A percentile compares a stretch with the other conserved stretches of the same genome.
Evolutionary conservation across 345 rosid genomes (phyloP).

Genomic region (Viola odorata): DNA sequence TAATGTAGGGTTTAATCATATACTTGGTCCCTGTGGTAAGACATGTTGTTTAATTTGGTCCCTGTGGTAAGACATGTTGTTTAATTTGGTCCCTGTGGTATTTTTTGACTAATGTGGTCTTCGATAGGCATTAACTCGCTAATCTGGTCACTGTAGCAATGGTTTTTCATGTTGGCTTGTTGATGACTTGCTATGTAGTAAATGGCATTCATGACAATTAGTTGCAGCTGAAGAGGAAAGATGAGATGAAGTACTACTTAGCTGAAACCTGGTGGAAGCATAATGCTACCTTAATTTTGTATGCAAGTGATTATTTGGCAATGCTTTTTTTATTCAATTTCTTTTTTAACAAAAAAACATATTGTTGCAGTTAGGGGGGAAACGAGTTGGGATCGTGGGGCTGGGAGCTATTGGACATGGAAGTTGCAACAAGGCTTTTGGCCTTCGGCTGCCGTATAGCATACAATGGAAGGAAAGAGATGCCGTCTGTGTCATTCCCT

Average conservation of each 20-base stretch:
- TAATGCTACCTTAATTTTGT: no score
- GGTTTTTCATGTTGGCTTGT: neutral
- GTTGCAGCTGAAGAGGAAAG: neutral
- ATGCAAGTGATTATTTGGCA: neutral
- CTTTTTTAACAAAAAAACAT: neutral
- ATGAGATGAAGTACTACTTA: neutral
- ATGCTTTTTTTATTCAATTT: neutral
- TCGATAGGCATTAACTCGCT: no score
- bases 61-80: no score
- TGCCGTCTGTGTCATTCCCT: constrained; percentile 14
- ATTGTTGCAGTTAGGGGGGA: constrained; percentile 17
- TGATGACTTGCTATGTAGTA: neutral
- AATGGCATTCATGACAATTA: neutral
- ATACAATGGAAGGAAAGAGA: constrained; percentile 17
- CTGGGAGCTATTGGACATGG: constrained; percentile 15
- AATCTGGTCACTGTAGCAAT: no score
- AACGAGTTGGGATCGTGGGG: constrained; percentile 21
- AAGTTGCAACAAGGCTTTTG: constrained; percentile 15
- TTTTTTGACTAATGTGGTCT: no score
- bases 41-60: no score
- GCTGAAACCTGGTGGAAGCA: neutral
- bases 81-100: no score
- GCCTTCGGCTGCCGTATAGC: constrained; percentile 18
- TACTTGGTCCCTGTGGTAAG: no score
- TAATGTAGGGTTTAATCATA: no score